phyloP scores from a whole-genome alignment of 306 rosid genomes.

The Prunus mume region DNA sequence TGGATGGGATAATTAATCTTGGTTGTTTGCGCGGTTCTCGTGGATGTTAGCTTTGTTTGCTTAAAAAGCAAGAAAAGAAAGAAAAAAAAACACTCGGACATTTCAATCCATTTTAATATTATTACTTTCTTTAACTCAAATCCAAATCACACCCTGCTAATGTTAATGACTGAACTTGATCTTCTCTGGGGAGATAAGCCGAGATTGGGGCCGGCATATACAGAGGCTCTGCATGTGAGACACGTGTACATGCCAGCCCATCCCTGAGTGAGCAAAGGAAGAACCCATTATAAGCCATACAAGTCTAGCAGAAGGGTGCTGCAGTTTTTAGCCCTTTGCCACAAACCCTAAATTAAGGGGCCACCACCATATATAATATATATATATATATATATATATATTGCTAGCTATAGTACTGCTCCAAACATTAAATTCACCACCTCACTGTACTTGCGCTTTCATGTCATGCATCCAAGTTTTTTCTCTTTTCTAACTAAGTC shows the following conservation, averaged over 20 bases:
- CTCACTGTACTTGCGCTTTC: conserved; percentile 27
- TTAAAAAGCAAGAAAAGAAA: not conserved
- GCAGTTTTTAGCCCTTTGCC: conserved; percentile 50
- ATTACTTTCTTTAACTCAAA: not conserved
- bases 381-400: too few relatives aligned
- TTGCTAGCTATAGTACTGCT: conserved; percentile 26
- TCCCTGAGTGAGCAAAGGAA: conserved; percentile 17
- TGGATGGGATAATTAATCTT: too few relatives aligned
- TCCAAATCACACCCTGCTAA: not conserved
- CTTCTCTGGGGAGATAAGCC: conserved; percentile 11
- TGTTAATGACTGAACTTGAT: not conserved
- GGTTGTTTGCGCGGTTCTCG: too few relatives aligned
- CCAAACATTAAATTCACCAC: conserved; percentile 67
- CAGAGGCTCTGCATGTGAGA: conserved; percentile 40
- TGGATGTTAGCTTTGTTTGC: not conserved
- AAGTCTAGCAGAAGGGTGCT: conserved; percentile 36
- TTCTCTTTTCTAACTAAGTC: conserved; percentile 3
- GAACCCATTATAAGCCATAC: conserved; percentile 52
- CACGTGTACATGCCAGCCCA: conserved; percentile 45
- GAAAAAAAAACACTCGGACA: not conserved
- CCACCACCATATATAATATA: conserved; percentile 34
- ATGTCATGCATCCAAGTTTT: conserved; percentile 26
- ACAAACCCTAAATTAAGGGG: conserved; percentile 45
- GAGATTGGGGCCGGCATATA: conserved; percentile 16
- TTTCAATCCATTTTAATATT: not conserved